These are phyloP conservation scores for Blastobotrys peoriensis DNA, from an alignment of 805 yeast species.

Conservation along the genomic window DNA sequence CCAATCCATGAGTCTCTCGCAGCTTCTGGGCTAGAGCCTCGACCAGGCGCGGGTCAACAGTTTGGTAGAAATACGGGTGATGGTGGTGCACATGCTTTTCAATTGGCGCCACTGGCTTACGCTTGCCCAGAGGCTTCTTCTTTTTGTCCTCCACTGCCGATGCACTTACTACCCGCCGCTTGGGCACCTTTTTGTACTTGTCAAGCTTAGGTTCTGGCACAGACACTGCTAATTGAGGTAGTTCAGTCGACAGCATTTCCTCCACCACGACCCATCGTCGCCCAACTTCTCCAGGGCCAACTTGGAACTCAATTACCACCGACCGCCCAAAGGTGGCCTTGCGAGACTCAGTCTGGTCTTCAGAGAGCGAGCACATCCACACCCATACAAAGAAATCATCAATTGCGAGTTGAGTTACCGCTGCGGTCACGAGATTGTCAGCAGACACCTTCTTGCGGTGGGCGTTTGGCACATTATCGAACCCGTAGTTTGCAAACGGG, in stretches of 20 bases:
- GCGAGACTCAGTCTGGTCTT: constrained; percentile 61
- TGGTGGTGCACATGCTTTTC: constrained; percentile 7
- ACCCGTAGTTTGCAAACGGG: constrained; percentile 11
- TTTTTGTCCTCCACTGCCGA: not conserved
- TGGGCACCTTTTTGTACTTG: not conserved
- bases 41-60: not conserved
- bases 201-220: constrained; percentile 2
- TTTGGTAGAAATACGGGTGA: constrained; percentile 1
- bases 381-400: constrained; percentile 92
- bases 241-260: constrained; percentile 22
- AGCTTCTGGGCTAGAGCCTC: constrained; percentile 1
- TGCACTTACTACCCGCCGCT: not conserved
- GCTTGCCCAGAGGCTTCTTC: not conserved
- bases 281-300: constrained; percentile 52
- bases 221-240: constrained; percentile 12
- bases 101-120: not conserved
- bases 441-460: constrained; percentile 5
- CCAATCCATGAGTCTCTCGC: not conserved
- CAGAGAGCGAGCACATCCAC: constrained; percentile 72
- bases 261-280: constrained; percentile 28
- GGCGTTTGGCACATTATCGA: constrained; percentile 3
- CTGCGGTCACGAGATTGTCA: constrained; percentile 32
- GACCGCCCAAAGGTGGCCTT: constrained; percentile 76
- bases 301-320: constrained; percentile 71
- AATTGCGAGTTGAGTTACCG: constrained; percentile 58